Conservation (phyloP, 257 asterid species). For the Solanum arcanum region DNA sequence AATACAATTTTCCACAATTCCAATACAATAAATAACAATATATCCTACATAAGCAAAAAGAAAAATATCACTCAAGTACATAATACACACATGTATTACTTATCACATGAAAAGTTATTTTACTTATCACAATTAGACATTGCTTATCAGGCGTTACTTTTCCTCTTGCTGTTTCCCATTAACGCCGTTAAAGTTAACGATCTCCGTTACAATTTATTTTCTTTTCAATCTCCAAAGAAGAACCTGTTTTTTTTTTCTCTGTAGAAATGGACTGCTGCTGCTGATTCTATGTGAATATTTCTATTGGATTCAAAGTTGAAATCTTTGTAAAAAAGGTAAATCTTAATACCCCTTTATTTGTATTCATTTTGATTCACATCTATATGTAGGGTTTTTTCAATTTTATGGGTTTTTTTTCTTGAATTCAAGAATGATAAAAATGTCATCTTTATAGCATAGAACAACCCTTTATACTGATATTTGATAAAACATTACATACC, state of each 20-base stretch:
- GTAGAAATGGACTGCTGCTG: conserved; percentile 7
- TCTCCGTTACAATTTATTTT: conserved; percentile 21
- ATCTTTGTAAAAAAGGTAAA: neutral
- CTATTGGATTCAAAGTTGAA: neutral
- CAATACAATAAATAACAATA: too few species aligned
- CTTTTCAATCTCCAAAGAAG: neutral
- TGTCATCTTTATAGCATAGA: neutral
- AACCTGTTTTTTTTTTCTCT: neutral
- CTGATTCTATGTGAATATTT: conserved; percentile 12
- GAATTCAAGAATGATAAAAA: neutral
- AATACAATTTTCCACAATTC: too few species aligned
- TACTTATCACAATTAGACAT: neutral
- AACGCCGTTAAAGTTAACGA: conserved; percentile 15
- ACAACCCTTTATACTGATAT: neutral
- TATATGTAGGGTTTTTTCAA: neutral
- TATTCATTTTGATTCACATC: neutral
- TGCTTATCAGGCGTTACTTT: neutral
- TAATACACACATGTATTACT: too few species aligned
- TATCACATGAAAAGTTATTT: neutral
- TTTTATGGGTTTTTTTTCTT: neutral
- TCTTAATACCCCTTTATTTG: neutral
- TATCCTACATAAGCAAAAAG: too few species aligned
- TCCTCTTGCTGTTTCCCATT: neutral
- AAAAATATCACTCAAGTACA: too few species aligned
- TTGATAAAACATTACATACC: neutral